Evolutionary conservation across 1,139 yeast genomes (phyloP).

Genomic region (Nakaseomyces delphensis): DNA sequence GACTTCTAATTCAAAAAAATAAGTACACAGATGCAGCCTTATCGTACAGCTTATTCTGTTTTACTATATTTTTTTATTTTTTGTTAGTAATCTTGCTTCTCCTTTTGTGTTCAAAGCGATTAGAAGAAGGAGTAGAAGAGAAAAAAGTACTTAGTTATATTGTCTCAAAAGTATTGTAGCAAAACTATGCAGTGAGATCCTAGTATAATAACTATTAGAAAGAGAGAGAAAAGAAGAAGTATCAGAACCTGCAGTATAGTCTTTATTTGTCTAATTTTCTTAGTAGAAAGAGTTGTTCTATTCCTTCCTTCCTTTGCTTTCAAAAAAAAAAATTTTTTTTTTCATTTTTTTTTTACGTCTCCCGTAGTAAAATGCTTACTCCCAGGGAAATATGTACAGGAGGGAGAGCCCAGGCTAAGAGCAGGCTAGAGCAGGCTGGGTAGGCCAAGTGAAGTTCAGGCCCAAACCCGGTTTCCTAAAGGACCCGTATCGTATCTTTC

Average conservation of each 20-base stretch:
- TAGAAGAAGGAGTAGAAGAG: background rate
- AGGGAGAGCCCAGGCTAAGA: too few species aligned
- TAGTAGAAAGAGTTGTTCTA: background rate
- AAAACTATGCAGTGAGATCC: background rate
- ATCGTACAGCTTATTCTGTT: too few species aligned
- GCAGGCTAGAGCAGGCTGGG: too few species aligned
- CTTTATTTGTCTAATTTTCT: background rate
- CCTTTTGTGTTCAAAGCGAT: background rate
- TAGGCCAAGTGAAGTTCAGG: too few species aligned
- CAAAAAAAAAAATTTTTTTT: background rate
- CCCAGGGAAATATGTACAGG: too few species aligned
- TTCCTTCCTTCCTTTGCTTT: background rate
- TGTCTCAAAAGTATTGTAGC: background rate
- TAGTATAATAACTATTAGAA: background rate
- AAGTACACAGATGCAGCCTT: too few species aligned
- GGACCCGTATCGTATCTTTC: too few species aligned
- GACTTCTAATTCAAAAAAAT: too few species aligned
- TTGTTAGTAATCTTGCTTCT: background rate
- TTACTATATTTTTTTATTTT: background rate
- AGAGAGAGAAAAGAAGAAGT: background rate
- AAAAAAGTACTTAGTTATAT: background rate
- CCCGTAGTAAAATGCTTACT: too few species aligned
- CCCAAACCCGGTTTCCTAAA: too few species aligned
- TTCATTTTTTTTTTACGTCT: background rate
- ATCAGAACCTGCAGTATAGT: background rate